Evolutionary conservation across 2,329 filamentous ascomycete genomes (phyloP), one percentile per base, ranked within the genome.

Genomic region (Coniochaeta prunicola): DNA sequence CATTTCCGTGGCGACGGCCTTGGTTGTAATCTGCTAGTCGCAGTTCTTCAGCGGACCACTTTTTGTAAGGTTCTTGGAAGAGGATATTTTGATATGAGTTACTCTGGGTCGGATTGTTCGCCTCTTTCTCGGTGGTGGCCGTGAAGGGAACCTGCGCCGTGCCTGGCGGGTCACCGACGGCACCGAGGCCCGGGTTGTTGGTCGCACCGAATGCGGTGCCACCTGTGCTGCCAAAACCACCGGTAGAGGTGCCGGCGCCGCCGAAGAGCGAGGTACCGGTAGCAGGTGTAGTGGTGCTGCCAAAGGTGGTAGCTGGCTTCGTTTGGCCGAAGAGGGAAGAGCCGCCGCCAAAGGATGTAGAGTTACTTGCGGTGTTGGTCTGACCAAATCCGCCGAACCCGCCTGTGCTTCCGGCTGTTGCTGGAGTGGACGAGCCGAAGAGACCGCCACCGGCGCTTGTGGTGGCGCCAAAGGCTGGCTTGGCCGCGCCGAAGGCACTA

Each of bases 1-100:
- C 82, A 73, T 93, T 96, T 34, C 92, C 94, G 70, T 84, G 91
- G 58, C 88, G 88, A 60, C 92, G 86, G 56, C 92, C 92, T 72
- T 92, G 89, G 60, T 87, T 84, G 71, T 99, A 99, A 73, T 99
- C 94, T 53, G 86, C 91, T 61, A 96, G 74, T 68, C 90, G 82
- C 58, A 94, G 75, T 72, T 94, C 88, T 67, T 90, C 94, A n/a
- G 90, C 84, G 10, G 93, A 97, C 78, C 89, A 97, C 71, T 94
- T 96, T 72, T 87, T 87, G 76, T 93, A 96, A 1, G 88, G 83
- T 26, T 87, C 85, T 74, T 89, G 87, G 71, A 93, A 92, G 24
- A 88, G 77, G 59, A 96, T 85, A 65, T 86, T 93, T 72, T 94
- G 90, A 72, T 89, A 96, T 4, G 87, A 80, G 68, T 88, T 84